Conservation (phyloP, 2,329 filamentous ascomycete genomes). For the Colletotrichum tanaceti region DNA sequence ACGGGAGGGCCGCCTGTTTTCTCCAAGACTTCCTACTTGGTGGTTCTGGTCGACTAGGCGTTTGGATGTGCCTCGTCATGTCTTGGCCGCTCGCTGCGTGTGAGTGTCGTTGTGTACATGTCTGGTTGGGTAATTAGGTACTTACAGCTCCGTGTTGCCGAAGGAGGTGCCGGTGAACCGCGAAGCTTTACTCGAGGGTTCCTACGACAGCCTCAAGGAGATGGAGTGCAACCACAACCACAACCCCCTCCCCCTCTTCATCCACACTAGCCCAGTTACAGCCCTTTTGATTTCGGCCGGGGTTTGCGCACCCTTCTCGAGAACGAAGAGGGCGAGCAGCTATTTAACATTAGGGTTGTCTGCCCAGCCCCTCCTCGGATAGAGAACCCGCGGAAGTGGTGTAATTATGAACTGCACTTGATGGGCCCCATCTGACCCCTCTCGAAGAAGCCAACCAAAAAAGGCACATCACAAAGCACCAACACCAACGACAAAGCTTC, state of each 20-base stretch:
- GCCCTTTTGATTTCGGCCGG: neutral
- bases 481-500: neutral
- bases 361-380: conserved; percentile 3
- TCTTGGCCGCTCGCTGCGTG: neutral
- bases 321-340: neutral
- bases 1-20: conserved; percentile 4
- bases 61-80: neutral
- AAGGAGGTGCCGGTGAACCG: neutral
- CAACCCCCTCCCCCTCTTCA: too few relatives aligned
- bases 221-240: neutral
- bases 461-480: conserved; percentile 12
- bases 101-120: neutral
- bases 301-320: neutral
- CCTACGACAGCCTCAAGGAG: neutral
- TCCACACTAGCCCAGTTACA: neutral
- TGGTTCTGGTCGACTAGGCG: neutral
- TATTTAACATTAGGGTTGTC: conserved; percentile 37
- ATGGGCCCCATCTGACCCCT: neutral
- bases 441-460: conserved; percentile 13
- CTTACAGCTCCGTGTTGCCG: neutral
- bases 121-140: neutral
- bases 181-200: conserved; percentile 28
- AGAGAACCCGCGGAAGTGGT: neutral
- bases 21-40: conserved; percentile 24
- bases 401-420: neutral